Percentiles rank a stretch among this genome's conserved stretches.
These are phyloP conservation scores for Hypseocharis bilobata DNA, from an alignment of 441 rosid genomes.

Conservation along the genomic window DNA sequence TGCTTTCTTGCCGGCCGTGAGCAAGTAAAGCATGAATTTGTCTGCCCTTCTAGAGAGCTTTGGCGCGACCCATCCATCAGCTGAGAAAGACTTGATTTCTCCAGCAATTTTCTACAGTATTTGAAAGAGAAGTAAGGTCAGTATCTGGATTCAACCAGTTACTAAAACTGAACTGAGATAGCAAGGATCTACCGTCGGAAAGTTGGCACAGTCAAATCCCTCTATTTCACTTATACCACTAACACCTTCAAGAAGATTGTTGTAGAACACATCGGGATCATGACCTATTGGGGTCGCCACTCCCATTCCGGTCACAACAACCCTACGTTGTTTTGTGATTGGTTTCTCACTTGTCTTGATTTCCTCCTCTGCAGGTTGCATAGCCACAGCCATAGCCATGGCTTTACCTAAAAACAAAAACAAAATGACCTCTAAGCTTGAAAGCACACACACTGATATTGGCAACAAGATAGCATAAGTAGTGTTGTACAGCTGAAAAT, in stretches of 20 bases:
- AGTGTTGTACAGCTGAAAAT: not conserved
- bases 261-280: constrained; percentile 62
- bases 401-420: constrained; percentile 10
- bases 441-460: not conserved
- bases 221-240: constrained; percentile 83
- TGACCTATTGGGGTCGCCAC: constrained; percentile 70
- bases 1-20: constrained; percentile 25
- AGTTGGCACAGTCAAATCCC: constrained; percentile 68
- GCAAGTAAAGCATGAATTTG: constrained; percentile 24
- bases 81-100: constrained; percentile 24
- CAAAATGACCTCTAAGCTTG: not conserved
- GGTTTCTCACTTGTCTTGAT: constrained; percentile 40
- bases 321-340: constrained; percentile 53
- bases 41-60: constrained; percentile 21
- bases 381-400: constrained; percentile 12
- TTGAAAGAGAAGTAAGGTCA: not conserved
- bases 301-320: constrained; percentile 95
- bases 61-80: constrained; percentile 22
- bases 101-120: constrained; percentile 24
- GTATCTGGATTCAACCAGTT: no score
- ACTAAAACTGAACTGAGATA: no score
- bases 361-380: constrained; percentile 15
- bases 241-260: constrained; percentile 70
- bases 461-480: not conserved
- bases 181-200: constrained; percentile 82